phyloP scores from a whole-genome alignment of 1,284 basidiomycete species.

The Austroboletus olivaceoglutinosus region DNA sequence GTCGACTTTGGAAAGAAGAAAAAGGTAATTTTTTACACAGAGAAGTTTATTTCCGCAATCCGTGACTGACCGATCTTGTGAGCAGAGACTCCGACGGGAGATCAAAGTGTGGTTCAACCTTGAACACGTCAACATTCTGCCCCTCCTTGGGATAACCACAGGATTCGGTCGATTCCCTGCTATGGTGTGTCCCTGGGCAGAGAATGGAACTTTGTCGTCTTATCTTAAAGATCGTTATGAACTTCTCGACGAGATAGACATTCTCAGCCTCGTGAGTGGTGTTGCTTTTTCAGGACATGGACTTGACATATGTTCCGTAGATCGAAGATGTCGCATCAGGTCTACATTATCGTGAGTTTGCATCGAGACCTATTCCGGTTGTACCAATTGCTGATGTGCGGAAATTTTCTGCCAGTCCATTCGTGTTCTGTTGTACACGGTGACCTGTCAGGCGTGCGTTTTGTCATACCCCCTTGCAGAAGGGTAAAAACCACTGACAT shows the following conservation, averaged over 20 bases:
- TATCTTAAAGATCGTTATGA: conserved; percentile 12
- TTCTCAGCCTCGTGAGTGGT: too few species aligned
- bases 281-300: too few species aligned
- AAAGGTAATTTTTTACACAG: too few species aligned
- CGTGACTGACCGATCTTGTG: conserved; percentile 17
- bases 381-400: too few species aligned
- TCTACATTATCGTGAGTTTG: conserved; percentile 17
- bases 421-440: conserved; percentile 18
- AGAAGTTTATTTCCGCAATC: too few species aligned
- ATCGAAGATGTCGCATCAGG: conserved; percentile 18
- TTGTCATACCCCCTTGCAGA: too few species aligned
- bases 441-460: conserved; percentile 24
- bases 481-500: not conserved
- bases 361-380: too few species aligned
- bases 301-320: too few species aligned
- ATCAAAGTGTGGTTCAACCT: conserved; percentile 20
- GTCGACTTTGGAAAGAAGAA: conserved; percentile 12
- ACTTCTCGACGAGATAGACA: too few species aligned
- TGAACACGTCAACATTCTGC: conserved; percentile 19
- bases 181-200: conserved; percentile 24
- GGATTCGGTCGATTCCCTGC: conserved; percentile 24
- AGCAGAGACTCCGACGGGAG: too few species aligned
- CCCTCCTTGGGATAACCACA: conserved; percentile 16
- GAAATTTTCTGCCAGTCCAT: conserved; percentile 15
- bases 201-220: conserved; percentile 19